Conservation (phyloP, 2,329 filamentous ascomycete genomes). For the Diaporthe caulivora region DNA sequence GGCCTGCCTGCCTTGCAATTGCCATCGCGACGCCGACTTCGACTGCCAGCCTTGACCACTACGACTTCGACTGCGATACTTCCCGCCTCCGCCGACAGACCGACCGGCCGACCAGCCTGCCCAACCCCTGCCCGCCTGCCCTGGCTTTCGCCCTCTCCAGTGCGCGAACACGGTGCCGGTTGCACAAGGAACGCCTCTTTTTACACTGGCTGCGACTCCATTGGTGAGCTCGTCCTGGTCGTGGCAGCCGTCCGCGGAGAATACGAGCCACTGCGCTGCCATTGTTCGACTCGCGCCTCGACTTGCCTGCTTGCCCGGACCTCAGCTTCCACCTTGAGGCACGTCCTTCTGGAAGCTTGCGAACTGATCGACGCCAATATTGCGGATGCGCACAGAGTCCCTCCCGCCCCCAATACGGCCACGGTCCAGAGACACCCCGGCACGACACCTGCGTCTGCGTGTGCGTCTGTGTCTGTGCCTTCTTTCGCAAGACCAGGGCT, state of each 20-base stretch:
- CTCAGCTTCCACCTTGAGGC: slow-evolving; percentile 32
- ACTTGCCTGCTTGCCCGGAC: slow-evolving; percentile 29
- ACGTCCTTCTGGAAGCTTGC: slow-evolving; percentile 38
- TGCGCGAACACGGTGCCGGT: slow-evolving; percentile 44
- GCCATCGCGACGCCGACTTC: slow-evolving; percentile 19
- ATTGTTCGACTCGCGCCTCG: slow-evolving; percentile 42
- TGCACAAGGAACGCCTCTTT: slow-evolving; percentile 49
- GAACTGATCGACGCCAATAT: slow-evolving; percentile 34
- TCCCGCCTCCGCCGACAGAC: slow-evolving; percentile 29
- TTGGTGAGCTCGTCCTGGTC: slow-evolving; percentile 46
- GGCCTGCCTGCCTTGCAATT: slow-evolving; percentile 29
- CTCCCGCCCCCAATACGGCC: slow-evolving; percentile 38
- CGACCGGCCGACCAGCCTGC: slow-evolving; percentile 30
- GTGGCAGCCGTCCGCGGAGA: slow-evolving; percentile 44
- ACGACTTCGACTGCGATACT: slow-evolving; percentile 30
- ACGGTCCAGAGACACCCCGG: slow-evolving; percentile 31
- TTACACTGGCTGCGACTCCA: slow-evolving; percentile 47
- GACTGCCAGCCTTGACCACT: slow-evolving; percentile 5
- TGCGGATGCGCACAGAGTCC: slow-evolving; percentile 38
- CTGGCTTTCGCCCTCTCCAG: slow-evolving; percentile 33
- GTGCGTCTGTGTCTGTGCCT: no score
- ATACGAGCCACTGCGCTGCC: slow-evolving; percentile 51
- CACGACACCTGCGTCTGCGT: slow-evolving; percentile 31
- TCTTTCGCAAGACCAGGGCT: slow-evolving; percentile 32
- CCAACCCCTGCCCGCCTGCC: slow-evolving; percentile 31